These are phyloP conservation scores for Phialemonium atrogriseum DNA, from an alignment of 2,329 filamentous ascomycete species.

Conservation along the genomic window DNA sequence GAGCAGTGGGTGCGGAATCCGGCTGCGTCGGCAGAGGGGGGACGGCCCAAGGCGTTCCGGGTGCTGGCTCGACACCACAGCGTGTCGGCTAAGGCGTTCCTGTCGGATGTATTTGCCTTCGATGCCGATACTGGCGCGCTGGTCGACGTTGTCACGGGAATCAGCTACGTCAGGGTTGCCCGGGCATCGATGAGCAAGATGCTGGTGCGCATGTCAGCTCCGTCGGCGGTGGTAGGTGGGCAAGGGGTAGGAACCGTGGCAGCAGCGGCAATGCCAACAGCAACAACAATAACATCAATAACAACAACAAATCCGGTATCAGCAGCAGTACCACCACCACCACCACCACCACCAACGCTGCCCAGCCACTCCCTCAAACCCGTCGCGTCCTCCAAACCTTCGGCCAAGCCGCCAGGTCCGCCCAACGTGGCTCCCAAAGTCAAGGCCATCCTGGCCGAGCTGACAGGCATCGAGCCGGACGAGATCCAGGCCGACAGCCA, in stretches of 20 bases:
- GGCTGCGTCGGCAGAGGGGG: too few relatives aligned
- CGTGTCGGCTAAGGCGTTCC: too few relatives aligned
- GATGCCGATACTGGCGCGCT: slow-evolving; percentile 20
- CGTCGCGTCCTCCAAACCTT: too few relatives aligned
- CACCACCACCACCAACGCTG: background rate
- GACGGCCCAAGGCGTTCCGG: too few relatives aligned
- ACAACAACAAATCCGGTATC: background rate
- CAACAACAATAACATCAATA: background rate
- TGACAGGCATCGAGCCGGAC: slow-evolving; percentile 9
- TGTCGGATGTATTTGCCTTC: too few relatives aligned
- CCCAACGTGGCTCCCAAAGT: background rate
- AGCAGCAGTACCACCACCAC: background rate
- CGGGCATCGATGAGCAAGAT: background rate
- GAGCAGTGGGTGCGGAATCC: slow-evolving; percentile 25
- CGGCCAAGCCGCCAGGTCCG: background rate
- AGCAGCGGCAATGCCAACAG: background rate
- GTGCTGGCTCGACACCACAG: too few relatives aligned
- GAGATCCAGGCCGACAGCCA: slow-evolving; percentile 18
- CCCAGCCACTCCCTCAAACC: too few relatives aligned
- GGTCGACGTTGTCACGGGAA: background rate
- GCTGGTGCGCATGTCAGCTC: too few relatives aligned
- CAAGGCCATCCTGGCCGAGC: background rate
- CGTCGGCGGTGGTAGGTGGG: too few relatives aligned
- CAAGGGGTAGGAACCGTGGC: too few relatives aligned
- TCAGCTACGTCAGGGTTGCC: background rate